Base-by-base conservation (phyloP, 2,329 filamentous ascomycete species). In the Colletotrichum ledebouriae region DNA sequence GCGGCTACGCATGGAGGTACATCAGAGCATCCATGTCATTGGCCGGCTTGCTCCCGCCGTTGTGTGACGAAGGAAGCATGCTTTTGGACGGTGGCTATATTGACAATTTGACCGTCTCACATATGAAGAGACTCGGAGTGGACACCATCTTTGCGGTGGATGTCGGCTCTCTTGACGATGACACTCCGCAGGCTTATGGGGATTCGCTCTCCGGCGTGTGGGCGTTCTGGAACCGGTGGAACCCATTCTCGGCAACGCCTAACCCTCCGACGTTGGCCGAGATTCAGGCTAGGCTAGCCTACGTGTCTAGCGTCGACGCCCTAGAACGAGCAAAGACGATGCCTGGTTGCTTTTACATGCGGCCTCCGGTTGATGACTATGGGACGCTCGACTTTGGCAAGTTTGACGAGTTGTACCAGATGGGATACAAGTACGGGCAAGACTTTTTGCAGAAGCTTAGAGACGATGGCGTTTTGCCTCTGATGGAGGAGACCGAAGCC, bases 1-100 rank as follows among this genome's bases (percentile, higher is more conserved):
- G 92, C 69, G 96, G 96, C 13, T 99, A 99, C 75, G 95, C 96
- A 0, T 99, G 96, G 96, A 89, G 97, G 47, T 99, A 99, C 75
- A 93, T 99, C 25, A 89, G 96, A 52, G 96, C 96, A 0, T 97
- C 94, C 11, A 99, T 99, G 96, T 97, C 94, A 2, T 86, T 99
- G 4, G 96, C 96, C 0, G 96, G 97, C 2, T 82, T 99, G 10
- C 84, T 99, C 6, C 97, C 97, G 12, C 96, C 96, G 0, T 87
- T 99, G 20, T 99, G 96, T 75, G 96, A 99, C 76, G 95, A 99
- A 75, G 96, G 97, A 25, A 95, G 91, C 82, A 97, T 99, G 94
- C 85, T 99, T 2, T 86, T 99, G 0, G 96, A 99, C 74, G 96
- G 96, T 47, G 96, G 96, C 15, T 99, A 99, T 78, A 91, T 98